Conservation (phyloP, 352 stramenopile species). For the Globisporangium sylvaticum region DNA sequence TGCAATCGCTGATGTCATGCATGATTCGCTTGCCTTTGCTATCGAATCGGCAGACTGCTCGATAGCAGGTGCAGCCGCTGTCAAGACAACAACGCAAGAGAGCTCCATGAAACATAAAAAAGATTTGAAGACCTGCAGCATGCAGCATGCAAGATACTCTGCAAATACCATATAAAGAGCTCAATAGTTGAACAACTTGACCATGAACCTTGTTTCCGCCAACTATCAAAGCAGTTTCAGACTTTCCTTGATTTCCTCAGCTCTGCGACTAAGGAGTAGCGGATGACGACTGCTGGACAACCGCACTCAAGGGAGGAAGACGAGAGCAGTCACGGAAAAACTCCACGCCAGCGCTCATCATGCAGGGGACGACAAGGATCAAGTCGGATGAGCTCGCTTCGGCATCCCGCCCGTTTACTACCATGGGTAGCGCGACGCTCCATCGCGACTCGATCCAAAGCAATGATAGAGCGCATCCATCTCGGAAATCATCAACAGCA, state of each 20-base stretch:
- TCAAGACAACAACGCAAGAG: neutral
- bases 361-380: slow-evolving; percentile 1
- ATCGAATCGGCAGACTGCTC: neutral
- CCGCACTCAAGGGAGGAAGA: neutral
- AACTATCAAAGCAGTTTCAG: neutral
- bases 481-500: slow-evolving; percentile 5
- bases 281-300: neutral
- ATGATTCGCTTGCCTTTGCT: neutral
- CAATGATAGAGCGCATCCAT: neutral
- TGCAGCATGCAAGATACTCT: neutral
- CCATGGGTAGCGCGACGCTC: slow-evolving; percentile 28
- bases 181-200: neutral
- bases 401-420: slow-evolving; percentile 28
- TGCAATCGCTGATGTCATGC: neutral
- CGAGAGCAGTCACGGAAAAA: neutral
- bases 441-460: slow-evolving; percentile 23
- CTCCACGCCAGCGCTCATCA: neutral
- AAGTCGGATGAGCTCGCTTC: slow-evolving; percentile 6
- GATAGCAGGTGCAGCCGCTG: neutral
- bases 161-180: neutral
- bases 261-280: neutral
- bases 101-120: slow-evolving; percentile 2
- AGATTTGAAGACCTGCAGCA: neutral
- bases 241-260: neutral
- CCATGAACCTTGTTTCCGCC: neutral